Conservation (phyloP, 2,329 filamentous ascomycete genomes). For the Claviceps quebecensis region DNA sequence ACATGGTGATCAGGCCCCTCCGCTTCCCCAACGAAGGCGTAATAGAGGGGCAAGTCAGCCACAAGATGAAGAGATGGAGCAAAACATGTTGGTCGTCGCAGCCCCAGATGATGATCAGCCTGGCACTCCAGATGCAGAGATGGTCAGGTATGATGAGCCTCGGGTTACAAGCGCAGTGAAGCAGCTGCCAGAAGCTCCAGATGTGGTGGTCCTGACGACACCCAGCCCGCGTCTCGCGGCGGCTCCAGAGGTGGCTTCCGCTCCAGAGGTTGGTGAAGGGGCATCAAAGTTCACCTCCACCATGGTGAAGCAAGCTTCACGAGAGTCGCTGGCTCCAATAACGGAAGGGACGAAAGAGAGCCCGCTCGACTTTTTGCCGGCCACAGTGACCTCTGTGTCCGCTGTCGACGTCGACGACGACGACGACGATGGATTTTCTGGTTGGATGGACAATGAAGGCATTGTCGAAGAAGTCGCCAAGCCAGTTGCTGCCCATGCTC, state of each 20-base stretch:
- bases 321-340: not conserved
- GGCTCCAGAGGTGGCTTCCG: not conserved
- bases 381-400: conserved; percentile 1
- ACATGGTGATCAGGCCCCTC: conserved; percentile 24
- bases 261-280: not conserved
- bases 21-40: conserved; percentile 33
- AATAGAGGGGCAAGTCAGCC: conserved; percentile 20
- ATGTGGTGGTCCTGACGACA: not conserved
- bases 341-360: not conserved
- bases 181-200: not conserved
- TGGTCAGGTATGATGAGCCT: conserved; percentile 7
- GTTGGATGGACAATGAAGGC: conserved; percentile 15
- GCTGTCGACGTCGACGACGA: conserved; percentile 5
- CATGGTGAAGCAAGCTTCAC: not conserved
- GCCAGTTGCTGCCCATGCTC: not conserved
- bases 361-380: conserved; percentile 8
- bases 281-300: not conserved
- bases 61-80: conserved; percentile 24
- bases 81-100: conserved; percentile 48
- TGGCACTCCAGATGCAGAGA: conserved; percentile 32
- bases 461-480: not conserved
- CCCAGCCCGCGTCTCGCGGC: not conserved
- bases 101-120: conserved; percentile 51
- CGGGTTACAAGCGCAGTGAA: conserved; percentile 7
- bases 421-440: conserved; percentile 13